Percentiles rank a stretch among this genome's conserved stretches.
phyloP scores from a whole-genome alignment of 225 moss, liverwort and hornwort species.

The Climacium dendroides region DNA sequence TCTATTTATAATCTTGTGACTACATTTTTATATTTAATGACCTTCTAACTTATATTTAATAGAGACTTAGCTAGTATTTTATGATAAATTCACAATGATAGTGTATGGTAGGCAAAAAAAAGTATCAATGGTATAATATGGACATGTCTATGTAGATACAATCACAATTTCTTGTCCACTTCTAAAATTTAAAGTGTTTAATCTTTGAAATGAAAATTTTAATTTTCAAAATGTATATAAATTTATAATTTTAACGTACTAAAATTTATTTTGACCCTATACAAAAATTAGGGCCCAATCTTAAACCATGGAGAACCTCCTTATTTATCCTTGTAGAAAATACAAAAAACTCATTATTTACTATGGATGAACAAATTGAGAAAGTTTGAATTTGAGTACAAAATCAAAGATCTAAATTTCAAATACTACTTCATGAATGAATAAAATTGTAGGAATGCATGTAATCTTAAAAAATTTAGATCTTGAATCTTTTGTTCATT shows the following conservation, averaged over 20 bases:
- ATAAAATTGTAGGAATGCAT: background rate
- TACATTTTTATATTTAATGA: rapidly evolving
- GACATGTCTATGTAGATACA: rapidly evolving
- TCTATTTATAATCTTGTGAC: rapidly evolving
- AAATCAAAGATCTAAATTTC: background rate
- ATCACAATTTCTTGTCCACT: background rate
- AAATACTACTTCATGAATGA: background rate
- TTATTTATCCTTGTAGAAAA: rapidly evolving
- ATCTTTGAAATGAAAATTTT: background rate
- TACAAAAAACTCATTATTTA: background rate
- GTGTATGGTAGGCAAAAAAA: too few species aligned
- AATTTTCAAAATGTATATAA: background rate
- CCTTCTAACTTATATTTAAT: background rate
- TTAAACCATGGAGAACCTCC: rapidly evolving
- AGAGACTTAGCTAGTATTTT: rapidly evolving
- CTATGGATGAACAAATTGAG: background rate
- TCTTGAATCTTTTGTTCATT: background rate
- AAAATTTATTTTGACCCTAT: background rate
- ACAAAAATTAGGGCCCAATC: rapidly evolving
- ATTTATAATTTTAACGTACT: background rate
- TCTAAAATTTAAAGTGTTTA: background rate
- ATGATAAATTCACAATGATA: background rate
- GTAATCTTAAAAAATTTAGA: background rate
- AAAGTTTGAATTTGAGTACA: too few species aligned
- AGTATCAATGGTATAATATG: too few species aligned